Evolutionary conservation across 2,329 filamentous ascomycete species (phyloP).

Genomic region (Madurella fahalii): DNA sequence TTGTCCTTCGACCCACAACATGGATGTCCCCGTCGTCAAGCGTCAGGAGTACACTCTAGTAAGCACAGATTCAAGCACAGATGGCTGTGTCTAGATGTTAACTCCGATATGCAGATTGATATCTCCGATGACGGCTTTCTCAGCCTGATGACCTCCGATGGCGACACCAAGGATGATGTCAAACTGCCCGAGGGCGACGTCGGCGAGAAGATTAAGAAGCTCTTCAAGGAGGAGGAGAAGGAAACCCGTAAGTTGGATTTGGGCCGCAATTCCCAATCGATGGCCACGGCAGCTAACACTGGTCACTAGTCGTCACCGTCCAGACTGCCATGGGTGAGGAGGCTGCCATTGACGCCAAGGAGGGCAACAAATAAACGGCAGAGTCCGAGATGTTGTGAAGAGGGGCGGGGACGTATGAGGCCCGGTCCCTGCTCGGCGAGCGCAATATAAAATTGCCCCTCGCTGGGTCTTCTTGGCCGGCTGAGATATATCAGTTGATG

Average conservation of each 20-base stretch:
- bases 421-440: slow-evolving; percentile 13
- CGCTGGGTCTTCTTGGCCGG: slow-evolving; percentile 12
- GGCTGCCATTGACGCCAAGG: slow-evolving; percentile 87
- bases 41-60: slow-evolving; percentile 93
- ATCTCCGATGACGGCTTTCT: slow-evolving; percentile 93
- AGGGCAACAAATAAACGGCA: slow-evolving; percentile 57
- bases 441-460: slow-evolving; percentile 14
- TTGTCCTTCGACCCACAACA: slow-evolving; percentile 95
- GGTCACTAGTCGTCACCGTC: slow-evolving; percentile 72
- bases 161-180: slow-evolving; percentile 90
- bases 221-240: slow-evolving; percentile 81
- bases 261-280: not conserved
- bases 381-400: not conserved
- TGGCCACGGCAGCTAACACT: slow-evolving; percentile 21
- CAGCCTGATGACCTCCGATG: slow-evolving; percentile 84
- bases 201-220: slow-evolving; percentile 78
- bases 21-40: slow-evolving; percentile 92
- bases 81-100: slow-evolving; percentile 8
- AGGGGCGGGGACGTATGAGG: slow-evolving; percentile 4
- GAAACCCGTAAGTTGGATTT: slow-evolving; percentile 72
- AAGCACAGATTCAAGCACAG: slow-evolving; percentile 42
- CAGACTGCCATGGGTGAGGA: slow-evolving; percentile 97
- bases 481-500: slow-evolving; percentile 21
- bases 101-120: slow-evolving; percentile 62
- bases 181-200: slow-evolving; percentile 86